Conservation (phyloP, 345 rosid genomes). For the Aurinia saxatilis region DNA sequence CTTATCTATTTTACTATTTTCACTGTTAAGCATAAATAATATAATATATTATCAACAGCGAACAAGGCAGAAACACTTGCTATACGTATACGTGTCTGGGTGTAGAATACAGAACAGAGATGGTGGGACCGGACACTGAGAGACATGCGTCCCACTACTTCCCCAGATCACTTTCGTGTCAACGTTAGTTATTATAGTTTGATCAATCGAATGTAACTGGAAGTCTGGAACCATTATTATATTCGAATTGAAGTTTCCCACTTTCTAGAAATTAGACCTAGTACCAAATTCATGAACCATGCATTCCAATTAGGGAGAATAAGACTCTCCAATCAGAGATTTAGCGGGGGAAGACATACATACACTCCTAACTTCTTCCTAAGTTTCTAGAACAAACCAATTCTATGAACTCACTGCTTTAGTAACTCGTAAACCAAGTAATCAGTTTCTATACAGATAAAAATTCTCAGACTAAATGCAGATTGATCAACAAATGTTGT, state of each 20-base stretch:
- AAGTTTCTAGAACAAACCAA: slow-evolving; percentile 1
- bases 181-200: not conserved
- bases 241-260: not conserved
- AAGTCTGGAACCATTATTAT: not conserved
- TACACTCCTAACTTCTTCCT: not conserved
- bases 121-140: slow-evolving; percentile 17
- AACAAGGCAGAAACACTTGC: slow-evolving; percentile 21
- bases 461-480: not conserved
- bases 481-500: slow-evolving; percentile 1
- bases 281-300: not conserved
- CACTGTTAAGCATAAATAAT: slow-evolving; percentile 17
- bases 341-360: not conserved
- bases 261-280: not conserved
- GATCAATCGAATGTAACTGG: not conserved
- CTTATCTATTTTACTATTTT: slow-evolving; percentile 16
- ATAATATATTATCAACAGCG: not conserved
- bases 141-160: slow-evolving; percentile 29
- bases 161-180: slow-evolving; percentile 21
- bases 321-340: not conserved
- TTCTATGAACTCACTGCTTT: not conserved
- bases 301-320: not conserved
- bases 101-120: slow-evolving; percentile 12
- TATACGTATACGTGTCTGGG: slow-evolving; percentile 10
- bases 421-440: not conserved
- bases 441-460: not conserved